Conservation (phyloP, 495 filamentous ascomycete genomes). For the Arthonia radiata region DNA sequence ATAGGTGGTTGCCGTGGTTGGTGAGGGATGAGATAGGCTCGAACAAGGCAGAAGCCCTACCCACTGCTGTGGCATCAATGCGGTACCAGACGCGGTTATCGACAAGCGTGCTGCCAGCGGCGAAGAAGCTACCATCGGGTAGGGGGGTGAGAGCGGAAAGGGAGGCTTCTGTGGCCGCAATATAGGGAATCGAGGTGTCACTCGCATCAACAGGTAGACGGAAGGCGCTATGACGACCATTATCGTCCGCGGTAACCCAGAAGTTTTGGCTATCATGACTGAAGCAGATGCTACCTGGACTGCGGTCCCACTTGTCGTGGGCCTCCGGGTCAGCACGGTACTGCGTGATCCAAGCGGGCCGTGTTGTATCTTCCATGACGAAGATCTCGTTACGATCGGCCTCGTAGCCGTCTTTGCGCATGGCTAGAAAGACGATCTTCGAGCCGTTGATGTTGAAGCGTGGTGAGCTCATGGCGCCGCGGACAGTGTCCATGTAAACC, state of each 20-base stretch:
- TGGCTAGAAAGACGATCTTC: constrained; percentile 54
- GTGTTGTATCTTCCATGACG: constrained; percentile 30
- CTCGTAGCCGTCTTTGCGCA: constrained; percentile 66
- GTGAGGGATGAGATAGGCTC: too few relatives aligned
- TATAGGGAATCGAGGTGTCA: too few relatives aligned
- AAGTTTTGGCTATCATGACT: constrained; percentile 36
- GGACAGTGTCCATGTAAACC: constrained; percentile 18
- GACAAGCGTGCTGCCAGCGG: constrained; percentile 13
- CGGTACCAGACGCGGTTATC: constrained; percentile 14
- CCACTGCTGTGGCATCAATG: too few relatives aligned
- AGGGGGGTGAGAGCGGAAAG: too few relatives aligned
- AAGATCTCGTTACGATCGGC: constrained; percentile 66
- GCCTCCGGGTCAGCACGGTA: constrained; percentile 17
- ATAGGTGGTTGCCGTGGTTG: too few relatives aligned
- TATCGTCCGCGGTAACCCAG: constrained; percentile 40
- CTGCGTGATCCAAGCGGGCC: constrained; percentile 32
- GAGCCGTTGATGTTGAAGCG: constrained; percentile 51
- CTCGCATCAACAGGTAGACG: constrained; percentile 31
- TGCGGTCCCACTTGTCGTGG: constrained; percentile 38
- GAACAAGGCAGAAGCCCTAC: too few relatives aligned
- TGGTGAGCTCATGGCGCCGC: constrained; percentile 54
- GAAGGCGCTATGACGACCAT: constrained; percentile 37
- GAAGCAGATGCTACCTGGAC: constrained; percentile 40
- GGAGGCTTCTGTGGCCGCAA: too few relatives aligned
- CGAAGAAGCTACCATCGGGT: constrained; percentile 9